These are phyloP conservation scores for Suillus ampliporus DNA, from an alignment of 768 basidiomycete genomes.

Conservation along the genomic window DNA sequence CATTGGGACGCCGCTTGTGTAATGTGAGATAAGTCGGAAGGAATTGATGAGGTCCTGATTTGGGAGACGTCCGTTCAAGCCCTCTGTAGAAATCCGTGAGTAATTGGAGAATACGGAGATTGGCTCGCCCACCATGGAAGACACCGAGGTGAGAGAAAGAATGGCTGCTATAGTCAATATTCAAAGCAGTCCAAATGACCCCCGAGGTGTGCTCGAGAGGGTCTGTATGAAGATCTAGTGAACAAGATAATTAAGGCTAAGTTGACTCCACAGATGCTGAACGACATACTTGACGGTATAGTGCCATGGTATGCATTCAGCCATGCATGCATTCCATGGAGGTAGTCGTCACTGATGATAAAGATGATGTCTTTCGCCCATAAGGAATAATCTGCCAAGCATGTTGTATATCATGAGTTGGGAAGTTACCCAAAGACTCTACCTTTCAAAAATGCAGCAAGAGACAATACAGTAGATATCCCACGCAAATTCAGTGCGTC, in stretches of 20 bases:
- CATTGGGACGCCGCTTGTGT: conserved; percentile 78
- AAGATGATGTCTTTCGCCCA: conserved; percentile 97
- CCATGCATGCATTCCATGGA: conserved; percentile 95
- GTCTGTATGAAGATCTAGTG: conserved; percentile 68
- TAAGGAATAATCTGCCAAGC: conserved; percentile 72
- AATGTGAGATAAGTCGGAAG: conserved; percentile 70
- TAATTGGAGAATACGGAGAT: not conserved
- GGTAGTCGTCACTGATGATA: conserved; percentile 84
- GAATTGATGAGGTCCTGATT: conserved; percentile 96
- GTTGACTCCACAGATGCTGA: not conserved
- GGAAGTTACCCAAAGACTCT: conserved; percentile 22
- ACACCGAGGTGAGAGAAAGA: conserved; percentile 97
- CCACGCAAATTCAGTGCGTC: conserved; percentile 82
- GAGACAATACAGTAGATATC: conserved; percentile 78
- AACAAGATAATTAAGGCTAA: not conserved
- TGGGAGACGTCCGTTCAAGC: conserved; percentile 91
- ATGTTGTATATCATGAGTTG: conserved; percentile 13
- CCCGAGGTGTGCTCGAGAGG: conserved; percentile 73
- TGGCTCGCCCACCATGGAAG: conserved; percentile 73
- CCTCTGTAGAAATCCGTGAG: conserved; percentile 62
- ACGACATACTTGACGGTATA: conserved; percentile 64
- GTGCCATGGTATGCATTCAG: conserved; percentile 80
- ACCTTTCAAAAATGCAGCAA: conserved; percentile 90
- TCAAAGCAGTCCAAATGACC: conserved; percentile 94
- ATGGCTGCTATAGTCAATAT: conserved; percentile 95